Evolutionary conservation across 2,329 filamentous ascomycete species (phyloP).

Genomic region (Colletotrichum sp.): DNA sequence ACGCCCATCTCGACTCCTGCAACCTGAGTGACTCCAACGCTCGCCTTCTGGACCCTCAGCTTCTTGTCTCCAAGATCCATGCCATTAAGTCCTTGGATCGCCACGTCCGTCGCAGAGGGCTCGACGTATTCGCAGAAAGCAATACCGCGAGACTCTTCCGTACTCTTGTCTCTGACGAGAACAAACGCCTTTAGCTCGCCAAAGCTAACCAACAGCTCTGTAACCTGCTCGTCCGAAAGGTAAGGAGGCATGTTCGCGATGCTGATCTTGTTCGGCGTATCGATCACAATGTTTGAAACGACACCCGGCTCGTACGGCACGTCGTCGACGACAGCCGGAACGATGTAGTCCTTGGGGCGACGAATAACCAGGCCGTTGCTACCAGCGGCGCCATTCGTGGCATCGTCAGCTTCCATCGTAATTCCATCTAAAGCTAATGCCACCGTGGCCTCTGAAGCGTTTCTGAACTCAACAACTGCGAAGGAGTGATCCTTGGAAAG

Average conservation of each 20-base stretch:
- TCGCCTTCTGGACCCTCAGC: slow-evolving; percentile 86
- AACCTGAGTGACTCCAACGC: slow-evolving; percentile 92
- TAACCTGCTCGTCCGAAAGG: slow-evolving; percentile 89
- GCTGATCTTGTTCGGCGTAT: slow-evolving; percentile 94
- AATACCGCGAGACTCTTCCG: slow-evolving; percentile 88
- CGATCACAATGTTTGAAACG: slow-evolving; percentile 81
- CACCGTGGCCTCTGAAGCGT: slow-evolving; percentile 85
- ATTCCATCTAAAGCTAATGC: slow-evolving; percentile 90
- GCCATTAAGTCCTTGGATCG: slow-evolving; percentile 87
- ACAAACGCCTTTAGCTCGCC: slow-evolving; percentile 93
- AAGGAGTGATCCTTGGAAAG: slow-evolving; percentile 81
- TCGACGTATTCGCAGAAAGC: slow-evolving; percentile 96
- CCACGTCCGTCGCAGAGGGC: slow-evolving; percentile 76
- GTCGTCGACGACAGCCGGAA: slow-evolving; percentile 79
- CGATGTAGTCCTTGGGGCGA: slow-evolving; percentile 96
- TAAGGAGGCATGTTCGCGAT: slow-evolving; percentile 89
- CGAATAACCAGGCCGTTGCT: slow-evolving; percentile 73
- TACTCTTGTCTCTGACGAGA: slow-evolving; percentile 83
- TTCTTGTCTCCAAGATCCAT: slow-evolving; percentile 91
- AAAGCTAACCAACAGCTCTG: slow-evolving; percentile 88
- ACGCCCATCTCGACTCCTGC: slow-evolving; percentile 93
- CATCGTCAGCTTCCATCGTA: slow-evolving; percentile 78
- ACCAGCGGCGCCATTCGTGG: slow-evolving; percentile 55
- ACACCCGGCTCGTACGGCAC: slow-evolving; percentile 76
- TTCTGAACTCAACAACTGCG: slow-evolving; percentile 90